phyloP scores from a whole-genome alignment of 139 green algal genomes.

The Volvox africanus region DNA sequence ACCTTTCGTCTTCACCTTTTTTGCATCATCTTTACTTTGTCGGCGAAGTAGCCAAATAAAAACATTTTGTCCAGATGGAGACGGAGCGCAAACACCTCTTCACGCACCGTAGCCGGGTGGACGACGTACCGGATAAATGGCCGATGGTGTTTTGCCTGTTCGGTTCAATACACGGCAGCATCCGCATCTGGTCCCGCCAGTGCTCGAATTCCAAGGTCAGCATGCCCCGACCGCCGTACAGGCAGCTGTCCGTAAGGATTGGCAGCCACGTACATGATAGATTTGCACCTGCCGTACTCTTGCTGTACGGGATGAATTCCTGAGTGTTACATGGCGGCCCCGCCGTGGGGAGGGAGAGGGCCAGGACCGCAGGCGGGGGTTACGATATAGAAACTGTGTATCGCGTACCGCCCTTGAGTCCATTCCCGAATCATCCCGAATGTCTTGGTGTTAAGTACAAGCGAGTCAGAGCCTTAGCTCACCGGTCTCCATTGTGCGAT shows the following conservation, averaged over 20 bases:
- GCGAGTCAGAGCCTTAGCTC: too few species aligned
- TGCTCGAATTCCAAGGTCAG: slow-evolving; percentile 31
- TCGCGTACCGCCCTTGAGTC: too few species aligned
- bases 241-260: slow-evolving; percentile 5
- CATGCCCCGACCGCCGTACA: slow-evolving; percentile 20
- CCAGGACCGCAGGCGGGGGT: too few species aligned
- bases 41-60: too few species aligned
- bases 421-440: too few species aligned
- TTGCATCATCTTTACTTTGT: too few species aligned
- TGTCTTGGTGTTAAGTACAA: too few species aligned
- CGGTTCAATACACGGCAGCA: not conserved
- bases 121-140: not conserved
- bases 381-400: too few species aligned
- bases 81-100: not conserved
- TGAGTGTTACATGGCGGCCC: not conserved
- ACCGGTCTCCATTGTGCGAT: too few species aligned
- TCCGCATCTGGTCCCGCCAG: not conserved
- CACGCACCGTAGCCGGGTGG: not conserved
- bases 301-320: slow-evolving; percentile 33
- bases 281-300: not conserved
- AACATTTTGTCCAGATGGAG: too few species aligned
- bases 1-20: not conserved
- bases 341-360: too few species aligned
- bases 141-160: slow-evolving; percentile 11
- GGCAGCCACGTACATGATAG: slow-evolving; percentile 33